Evolutionary conservation across 495 filamentous ascomycete genomes (phyloP).

Genomic region (Aspergillus avenaceus): DNA sequence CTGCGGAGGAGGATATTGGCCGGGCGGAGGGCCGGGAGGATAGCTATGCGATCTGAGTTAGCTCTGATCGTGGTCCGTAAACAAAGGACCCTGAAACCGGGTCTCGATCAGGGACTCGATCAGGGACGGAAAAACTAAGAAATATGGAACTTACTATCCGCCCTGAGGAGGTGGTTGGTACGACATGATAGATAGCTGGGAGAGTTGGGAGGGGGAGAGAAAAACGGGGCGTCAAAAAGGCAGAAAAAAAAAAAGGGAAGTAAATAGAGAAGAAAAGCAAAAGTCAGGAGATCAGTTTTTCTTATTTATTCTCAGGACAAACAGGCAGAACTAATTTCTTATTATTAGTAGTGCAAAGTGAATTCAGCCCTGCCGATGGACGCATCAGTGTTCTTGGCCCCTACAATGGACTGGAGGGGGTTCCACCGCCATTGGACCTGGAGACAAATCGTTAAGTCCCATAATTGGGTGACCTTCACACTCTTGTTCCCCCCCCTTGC

Average conservation of each 20-base stretch:
- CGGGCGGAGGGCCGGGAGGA: slow-evolving; percentile 14
- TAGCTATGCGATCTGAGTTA: slow-evolving; percentile 4
- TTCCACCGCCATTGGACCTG: slow-evolving; percentile 8
- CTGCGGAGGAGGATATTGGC: slow-evolving; percentile 18
- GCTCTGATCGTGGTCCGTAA: no score
- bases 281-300: not conserved
- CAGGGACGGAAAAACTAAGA: not conserved
- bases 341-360: not conserved
- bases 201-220: not conserved
- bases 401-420: not conserved
- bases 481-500: no score
- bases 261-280: not conserved
- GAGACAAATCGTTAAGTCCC: not conserved
- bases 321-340: slow-evolving; percentile 10
- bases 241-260: not conserved
- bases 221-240: not conserved
- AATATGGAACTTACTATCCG: slow-evolving; percentile 9
- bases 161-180: slow-evolving; percentile 14
- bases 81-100: no score
- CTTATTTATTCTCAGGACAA: not conserved
- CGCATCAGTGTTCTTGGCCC: slow-evolving; percentile 10
- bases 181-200: slow-evolving; percentile 7
- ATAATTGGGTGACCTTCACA: not conserved
- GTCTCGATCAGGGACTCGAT: no score
- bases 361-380: slow-evolving; percentile 11